Percentiles rank a stretch among this genome's conserved stretches.
phyloP scores from a whole-genome alignment of 2,329 filamentous ascomycete genomes.

The Neonectria hederae region DNA sequence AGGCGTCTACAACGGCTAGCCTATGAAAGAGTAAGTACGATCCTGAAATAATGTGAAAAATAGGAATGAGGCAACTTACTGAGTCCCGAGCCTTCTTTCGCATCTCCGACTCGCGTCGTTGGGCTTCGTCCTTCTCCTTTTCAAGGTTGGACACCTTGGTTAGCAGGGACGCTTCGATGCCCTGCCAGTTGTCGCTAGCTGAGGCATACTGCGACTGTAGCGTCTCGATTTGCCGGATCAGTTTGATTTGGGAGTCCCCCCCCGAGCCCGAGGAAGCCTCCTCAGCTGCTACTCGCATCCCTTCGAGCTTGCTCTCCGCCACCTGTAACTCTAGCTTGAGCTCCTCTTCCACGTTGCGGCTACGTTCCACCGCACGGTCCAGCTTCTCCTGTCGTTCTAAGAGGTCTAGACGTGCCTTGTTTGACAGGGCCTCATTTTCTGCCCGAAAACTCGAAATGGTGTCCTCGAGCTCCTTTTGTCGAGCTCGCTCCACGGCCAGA shows the following conservation, averaged over 20 bases:
- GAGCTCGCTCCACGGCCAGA: conserved; percentile 71
- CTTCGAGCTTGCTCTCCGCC: conserved; percentile 89
- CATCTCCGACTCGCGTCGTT: conserved; percentile 84
- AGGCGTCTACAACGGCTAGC: conserved; percentile 71
- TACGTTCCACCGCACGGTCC: conserved; percentile 75
- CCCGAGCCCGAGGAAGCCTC: conserved; percentile 85
- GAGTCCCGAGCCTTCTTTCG: conserved; percentile 89
- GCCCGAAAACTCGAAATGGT: conserved; percentile 72
- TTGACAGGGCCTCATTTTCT: conserved; percentile 79
- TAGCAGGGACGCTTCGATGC: conserved; percentile 87
- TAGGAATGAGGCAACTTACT: conserved; percentile 60
- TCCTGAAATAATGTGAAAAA: background rate
- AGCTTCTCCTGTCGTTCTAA: conserved; percentile 77
- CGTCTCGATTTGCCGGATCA: conserved; percentile 93
- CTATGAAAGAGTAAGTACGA: conserved; percentile 51
- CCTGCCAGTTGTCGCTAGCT: conserved; percentile 97
- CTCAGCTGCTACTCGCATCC: conserved; percentile 84
- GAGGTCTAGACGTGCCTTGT: conserved; percentile 75
- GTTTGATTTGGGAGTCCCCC: conserved; percentile 86
- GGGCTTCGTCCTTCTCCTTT: conserved; percentile 88
- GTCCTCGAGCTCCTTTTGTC: conserved; percentile 64
- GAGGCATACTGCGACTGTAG: conserved; percentile 94
- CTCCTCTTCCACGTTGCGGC: conserved; percentile 76
- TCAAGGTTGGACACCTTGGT: conserved; percentile 81
- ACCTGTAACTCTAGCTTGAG: conserved; percentile 79